Evolutionary conservation across 768 basidiomycete species (phyloP), one percentile per base, ranked within the genome.

Genomic region (Tulasnella sp.): DNA sequence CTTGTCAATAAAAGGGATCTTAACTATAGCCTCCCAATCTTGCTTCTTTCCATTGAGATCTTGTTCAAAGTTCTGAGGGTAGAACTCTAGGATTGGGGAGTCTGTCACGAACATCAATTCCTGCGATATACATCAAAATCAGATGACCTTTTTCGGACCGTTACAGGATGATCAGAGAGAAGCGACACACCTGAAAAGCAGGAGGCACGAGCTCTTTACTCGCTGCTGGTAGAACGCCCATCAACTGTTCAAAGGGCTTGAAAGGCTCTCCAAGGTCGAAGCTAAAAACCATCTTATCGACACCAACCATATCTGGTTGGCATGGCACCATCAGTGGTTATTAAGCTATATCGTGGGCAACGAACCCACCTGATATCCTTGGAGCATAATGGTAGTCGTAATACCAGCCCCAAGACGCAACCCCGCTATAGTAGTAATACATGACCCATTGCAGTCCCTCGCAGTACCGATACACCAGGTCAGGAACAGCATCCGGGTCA

Each of bases 401-500:
- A 75, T 95, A 99, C 96, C 96, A 98, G 21, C 89, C 81, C 96
- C 96, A 99, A 15, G 91, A 94, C 4, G 92, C 88, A 17, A 98
- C 93, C 4, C 96, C 96, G 63, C 87, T 82, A 70, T 97, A 98
- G 70, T 99, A 99, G 71, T 99, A 99, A 68, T 92, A 88, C 86
- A 99, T 88, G 30, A 98, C 92, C 96, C 95, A 98, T 68, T 99
- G 96, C 63, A 99, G 72, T 0, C 96, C 96, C 69, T 98, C 90
- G 17, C 89, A 80, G 70, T 96, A 99, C 60, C 82, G 80, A 68
- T 78, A 93, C 11, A 81, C 77, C 56, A 99, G 74, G 50, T 82
- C 76, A 24, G 78, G 75, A 77, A 93, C 81, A 52, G 80, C 76
- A 63, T 84, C 75, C 4, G 82, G 77, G 65, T 86, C 71, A 62